Base-by-base conservation (phyloP, 2,329 filamentous ascomycete genomes). In the Delphinella strobiligena region DNA sequence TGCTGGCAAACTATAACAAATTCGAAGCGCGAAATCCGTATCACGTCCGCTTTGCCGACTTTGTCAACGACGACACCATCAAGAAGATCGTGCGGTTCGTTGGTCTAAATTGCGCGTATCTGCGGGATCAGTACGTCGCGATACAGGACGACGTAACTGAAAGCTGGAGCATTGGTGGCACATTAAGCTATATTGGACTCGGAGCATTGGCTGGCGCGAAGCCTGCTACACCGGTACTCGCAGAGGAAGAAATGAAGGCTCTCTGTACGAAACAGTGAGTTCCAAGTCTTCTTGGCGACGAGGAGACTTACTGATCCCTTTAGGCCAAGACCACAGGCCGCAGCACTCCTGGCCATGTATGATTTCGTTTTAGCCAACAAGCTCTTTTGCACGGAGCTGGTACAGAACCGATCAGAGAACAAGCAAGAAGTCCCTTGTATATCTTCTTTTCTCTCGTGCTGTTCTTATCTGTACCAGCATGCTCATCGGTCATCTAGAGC, bases 1-100 rank as follows among this genome's bases (percentile, higher is more conserved):
- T 96, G 3, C 68, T 98, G 38, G 83, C 85, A 48, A 98, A 96
- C 63, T 96, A 96, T 71, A 96, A 98, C 72, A 98, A 96, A 60
- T 98, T 98, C 54, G 91, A 98, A 61, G 89, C 93, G 42, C 88
- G 94, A 57, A 98, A 98, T 51, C 89, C 89, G 1, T 98, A 98
- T 53, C 82, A 91, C 52, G 67, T 93, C 46, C 82, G 89, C 19
- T 72, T 98, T 12, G 87, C 89, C 51, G 88, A 96, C 59, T 96
- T 96, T 60, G 86, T 95, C 52, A 94, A 98, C 55, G 88, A 96
- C 54, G 67, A 72, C 0, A 81, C 82, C 2, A 95, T 96, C 51
- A 74, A 80, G 44, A 85, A 84, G 53, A 83, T 94, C 47, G 77
- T 93, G 33, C 68, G 69, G 36, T 82, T 81, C 42, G 74, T 94